Evolutionary conservation across 1,284 basidiomycete genomes (phyloP), one percentile per base, ranked within the genome.

Genomic region (Pseudozyma thailandica): DNA sequence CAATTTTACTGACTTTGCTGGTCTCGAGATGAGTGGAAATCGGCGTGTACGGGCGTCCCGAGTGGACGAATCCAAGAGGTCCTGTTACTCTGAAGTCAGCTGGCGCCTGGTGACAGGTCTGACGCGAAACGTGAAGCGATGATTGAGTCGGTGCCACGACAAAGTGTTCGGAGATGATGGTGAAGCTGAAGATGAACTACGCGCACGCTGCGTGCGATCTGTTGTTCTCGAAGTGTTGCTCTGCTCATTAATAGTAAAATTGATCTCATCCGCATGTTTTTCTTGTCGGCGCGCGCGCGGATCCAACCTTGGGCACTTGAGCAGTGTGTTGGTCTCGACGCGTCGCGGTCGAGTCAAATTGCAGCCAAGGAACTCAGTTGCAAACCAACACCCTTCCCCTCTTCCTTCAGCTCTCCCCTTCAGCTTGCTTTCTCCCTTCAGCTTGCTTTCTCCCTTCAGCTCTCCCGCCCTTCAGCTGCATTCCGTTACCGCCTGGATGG

Each of bases 311-410:
- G 23, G 51, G 55, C 62, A 65, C 47, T 38, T 28, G 38, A 47
- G 30, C 55, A 58, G 52, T 56, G 48, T 55, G 33, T 31, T 48
- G 31, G 52, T 41, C 47, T 31, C 39, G 56, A 66, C 63, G 63
- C 63, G 63, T 60, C 63, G 63, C 28, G 61, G 38, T 45, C 21
- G 4, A 25, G 33, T 23, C 33, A 39, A 39, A 26, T 13, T 18
- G 30, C 33, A 23, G 6, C 25, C 12, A 25, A 10, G n/a, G n/a
- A n/a, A n/a, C n/a, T n/a, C n/a, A n/a, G n/a, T n/a, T n/a, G n/a
- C n/a, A n/a, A 31, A 49, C 13, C 45, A 58, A 65, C 62, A 65
- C 62, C 55, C 21, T 41, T 21, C 3, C n/a, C n/a, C 43, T 3
- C 42, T 15, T 30, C 28, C 18, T 21, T 37, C 8, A 18, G n/a